Conservation (phyloP, 495 filamentous ascomycete genomes). For the Tuber melanosporum region DNA sequence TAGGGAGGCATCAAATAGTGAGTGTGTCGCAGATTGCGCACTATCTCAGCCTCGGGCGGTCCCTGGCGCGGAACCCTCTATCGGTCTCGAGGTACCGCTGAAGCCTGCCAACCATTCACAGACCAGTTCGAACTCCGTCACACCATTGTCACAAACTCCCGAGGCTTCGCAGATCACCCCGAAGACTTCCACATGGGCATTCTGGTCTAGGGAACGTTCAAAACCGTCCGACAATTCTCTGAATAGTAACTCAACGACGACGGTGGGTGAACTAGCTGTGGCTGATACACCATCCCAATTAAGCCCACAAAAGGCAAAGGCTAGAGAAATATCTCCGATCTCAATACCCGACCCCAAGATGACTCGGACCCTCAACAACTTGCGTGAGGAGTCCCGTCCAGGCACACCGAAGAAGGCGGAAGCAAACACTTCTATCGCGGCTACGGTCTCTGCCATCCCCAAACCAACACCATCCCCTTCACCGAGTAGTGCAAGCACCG, state of each 20-base stretch:
- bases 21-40: neutral
- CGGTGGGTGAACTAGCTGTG: slow-evolving; percentile 35
- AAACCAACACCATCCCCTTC: slow-evolving; percentile 14
- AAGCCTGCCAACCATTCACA: neutral
- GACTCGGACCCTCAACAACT: slow-evolving; percentile 23
- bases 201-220: slow-evolving; percentile 34
- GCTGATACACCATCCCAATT: slow-evolving; percentile 31
- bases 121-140: neutral
- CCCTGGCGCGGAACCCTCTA: neutral
- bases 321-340: slow-evolving; percentile 28
- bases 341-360: slow-evolving; percentile 21
- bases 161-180: neutral
- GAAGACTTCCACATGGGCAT: slow-evolving; percentile 31
- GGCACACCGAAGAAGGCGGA: slow-evolving; percentile 24
- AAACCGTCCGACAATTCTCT: slow-evolving; percentile 9
- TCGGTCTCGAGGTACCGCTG: neutral
- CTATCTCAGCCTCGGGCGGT: neutral
- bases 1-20: neutral
- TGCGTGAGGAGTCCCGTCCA: slow-evolving; percentile 27
- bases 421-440: slow-evolving; percentile 9
- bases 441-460: slow-evolving; percentile 13
- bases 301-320: slow-evolving; percentile 37
- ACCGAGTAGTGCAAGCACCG: slow-evolving; percentile 19
- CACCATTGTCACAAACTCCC: neutral
- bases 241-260: slow-evolving; percentile 18